Base-by-base conservation (phyloP, 106 monocot species). In the Dendrobium chrysotoxum region DNA sequence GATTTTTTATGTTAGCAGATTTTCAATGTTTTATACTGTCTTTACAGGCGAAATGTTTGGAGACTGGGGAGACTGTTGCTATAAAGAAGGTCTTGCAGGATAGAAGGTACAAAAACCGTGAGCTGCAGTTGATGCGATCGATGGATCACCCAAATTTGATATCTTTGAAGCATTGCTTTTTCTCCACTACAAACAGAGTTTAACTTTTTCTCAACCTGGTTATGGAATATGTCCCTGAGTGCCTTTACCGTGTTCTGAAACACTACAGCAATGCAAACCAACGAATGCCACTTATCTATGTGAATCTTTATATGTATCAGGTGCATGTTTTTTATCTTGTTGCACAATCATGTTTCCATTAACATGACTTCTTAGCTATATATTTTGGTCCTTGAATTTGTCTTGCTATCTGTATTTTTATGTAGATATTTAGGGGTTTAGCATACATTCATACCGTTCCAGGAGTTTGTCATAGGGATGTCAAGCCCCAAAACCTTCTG, bases 401-500 rank as follows among this genome's bases (percentile, higher is more conserved):
- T 35, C 17, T 84, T 28, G 5, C 66, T 17, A 28, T 61, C 47
- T 78, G 23, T 8, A 40, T 35, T 58, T 41, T 50, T 26, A 47
- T 86, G 79, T 82, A 96, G 96, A 93, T 96, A 75, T 96, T 96
- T 83, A 88, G 96, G 53, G 93, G 91, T 50, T 77, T 96, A 28
- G 96, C 96, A 46, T 96, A 96, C 61, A 96, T 96, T 73, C 96
- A 96, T 84, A 80, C 89, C 16, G 90, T 84, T 81, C 93, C 90
- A 47, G 91, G 93, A 38, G 90, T 96, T 79, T 93, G 96, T 73
- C 96, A 96, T 82, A 85, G 96, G 85, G 96, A 96, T 85, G 88
- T 96, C 64, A 96, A 96, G 65, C 96, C 93, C 41, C 96, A 96
- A 79, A 96, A 96, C 89, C 85, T 96, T 28, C 82, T 96, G 89